A percentile compares a stretch with the other conserved stretches of the same genome.
Evolutionary conservation across 108 stramenopile genomes (phyloP).

Genomic region (Ochromonas danica): DNA sequence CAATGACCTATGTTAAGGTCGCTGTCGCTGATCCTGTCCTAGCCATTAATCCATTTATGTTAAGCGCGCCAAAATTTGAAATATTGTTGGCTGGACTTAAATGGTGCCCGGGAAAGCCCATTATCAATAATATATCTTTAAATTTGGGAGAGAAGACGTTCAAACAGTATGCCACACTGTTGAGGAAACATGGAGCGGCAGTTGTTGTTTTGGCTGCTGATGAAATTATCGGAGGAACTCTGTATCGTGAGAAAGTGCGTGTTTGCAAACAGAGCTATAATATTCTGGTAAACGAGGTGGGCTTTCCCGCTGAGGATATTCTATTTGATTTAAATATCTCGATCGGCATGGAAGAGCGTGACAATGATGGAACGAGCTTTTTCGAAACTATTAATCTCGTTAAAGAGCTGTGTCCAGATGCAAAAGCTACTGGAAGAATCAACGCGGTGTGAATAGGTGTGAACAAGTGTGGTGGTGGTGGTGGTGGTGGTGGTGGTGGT

Average conservation of each 20-base stretch:
- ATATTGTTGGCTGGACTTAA: conserved; percentile 90
- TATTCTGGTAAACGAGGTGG: conserved; percentile 85
- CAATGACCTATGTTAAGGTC: conserved; percentile 98
- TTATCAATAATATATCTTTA: conserved; percentile 95
- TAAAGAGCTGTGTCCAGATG: conserved; percentile 70
- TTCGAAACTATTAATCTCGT: conserved; percentile 86
- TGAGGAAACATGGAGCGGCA: conserved; percentile 93
- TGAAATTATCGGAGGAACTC: conserved; percentile 93
- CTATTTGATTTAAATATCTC: conserved; percentile 97
- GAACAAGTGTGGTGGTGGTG: too few relatives aligned
- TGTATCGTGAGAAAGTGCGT: conserved; percentile 87
- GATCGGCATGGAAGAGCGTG: conserved; percentile 85
- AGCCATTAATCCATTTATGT: conserved; percentile 92
- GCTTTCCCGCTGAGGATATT: conserved; percentile 96
- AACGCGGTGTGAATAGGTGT: too few relatives aligned
- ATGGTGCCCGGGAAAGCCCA: conserved; percentile 94
- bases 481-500: too few relatives aligned
- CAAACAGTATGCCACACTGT: conserved; percentile 84
- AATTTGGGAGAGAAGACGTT: conserved; percentile 97
- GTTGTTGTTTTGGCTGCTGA: conserved; percentile 99
- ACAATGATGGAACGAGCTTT: conserved; percentile 94
- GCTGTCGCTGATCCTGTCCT: conserved; percentile 94
- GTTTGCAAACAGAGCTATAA: conserved; percentile 98
- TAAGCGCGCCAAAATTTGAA: conserved; percentile 96
- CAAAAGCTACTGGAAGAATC: conserved; percentile 88